Conservation (phyloP, 768 basidiomycete species). For the Tylopilus sp. region DNA sequence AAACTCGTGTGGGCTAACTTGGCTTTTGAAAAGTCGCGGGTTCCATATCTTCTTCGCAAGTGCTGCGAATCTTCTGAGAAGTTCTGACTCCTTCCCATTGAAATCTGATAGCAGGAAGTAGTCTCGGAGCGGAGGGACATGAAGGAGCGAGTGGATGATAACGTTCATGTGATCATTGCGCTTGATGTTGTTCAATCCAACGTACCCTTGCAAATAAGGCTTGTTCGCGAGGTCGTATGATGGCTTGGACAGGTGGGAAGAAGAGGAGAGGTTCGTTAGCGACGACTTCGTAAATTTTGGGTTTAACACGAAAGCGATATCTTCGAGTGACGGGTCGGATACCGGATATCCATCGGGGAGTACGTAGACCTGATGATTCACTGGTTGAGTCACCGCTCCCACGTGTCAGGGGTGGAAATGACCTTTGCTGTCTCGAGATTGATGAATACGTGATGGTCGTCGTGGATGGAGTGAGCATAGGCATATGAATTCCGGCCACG, state of each 20-base stretch:
- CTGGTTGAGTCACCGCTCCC: conserved; percentile 15
- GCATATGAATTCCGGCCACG: conserved; percentile 91
- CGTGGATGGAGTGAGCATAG: conserved; percentile 95
- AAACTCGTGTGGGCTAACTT: conserved; percentile 99
- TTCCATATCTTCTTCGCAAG: conserved; percentile 97
- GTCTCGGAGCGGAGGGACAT: conserved; percentile 86
- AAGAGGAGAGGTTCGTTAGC: conserved; percentile 53
- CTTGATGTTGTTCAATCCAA: conserved; percentile 98
- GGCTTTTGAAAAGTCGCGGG: conserved; percentile 92
- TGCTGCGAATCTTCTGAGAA: conserved; percentile 81
- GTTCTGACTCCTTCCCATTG: conserved; percentile 75
- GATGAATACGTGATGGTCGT: conserved; percentile 98
- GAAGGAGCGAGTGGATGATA: conserved; percentile 88
- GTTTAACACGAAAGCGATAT: conserved; percentile 86
- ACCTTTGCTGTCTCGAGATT: conserved; percentile 91
- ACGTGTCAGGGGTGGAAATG: conserved; percentile 16
- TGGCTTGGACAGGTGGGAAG: conserved; percentile 59
- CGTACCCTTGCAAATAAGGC: conserved; percentile 87
- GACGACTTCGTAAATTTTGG: conserved; percentile 76
- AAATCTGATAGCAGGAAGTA: conserved; percentile 77
- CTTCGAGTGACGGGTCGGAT: conserved; percentile 93
- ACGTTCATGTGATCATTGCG: conserved; percentile 97
- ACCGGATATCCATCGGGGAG: conserved; percentile 97
- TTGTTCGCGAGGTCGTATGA: conserved; percentile 83
- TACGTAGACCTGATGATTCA: conserved; percentile 76